Evolutionary conservation across 2,329 filamentous ascomycete genomes (phyloP), one percentile per base, ranked within the genome.

Genomic region (Elsinoe australis): DNA sequence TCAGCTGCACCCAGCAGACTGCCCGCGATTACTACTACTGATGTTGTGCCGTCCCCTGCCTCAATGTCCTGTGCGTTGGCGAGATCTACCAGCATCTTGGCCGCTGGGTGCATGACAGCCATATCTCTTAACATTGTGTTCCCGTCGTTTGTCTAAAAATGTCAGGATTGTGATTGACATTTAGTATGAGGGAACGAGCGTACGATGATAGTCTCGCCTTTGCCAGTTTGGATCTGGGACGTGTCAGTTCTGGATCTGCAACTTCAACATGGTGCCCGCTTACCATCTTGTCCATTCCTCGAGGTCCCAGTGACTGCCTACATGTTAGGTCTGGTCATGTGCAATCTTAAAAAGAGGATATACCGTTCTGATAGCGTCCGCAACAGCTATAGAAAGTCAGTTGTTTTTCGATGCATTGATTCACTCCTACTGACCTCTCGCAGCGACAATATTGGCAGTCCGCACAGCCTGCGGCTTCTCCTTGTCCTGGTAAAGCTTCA

Each of bases 81-180:
- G 54, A 98, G 79, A 68, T 98, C 89, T 62, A 98, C 92, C 58
- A 98, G 77, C 92, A 98, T 98, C 74, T 95, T 95, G 45, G 92
- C 92, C 41, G 94, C 94, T n/a, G 92, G 92, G 66, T 98, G 92
- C 84, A 98, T 88, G 57, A 98, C 92, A 56, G 87, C 85, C 92
- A 98, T 96, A 74, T 90, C 90, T 73, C 86, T 94, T 64, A 98
- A 73, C 90, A 98, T 98, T 50, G 92, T 98, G 73, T 94, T 94
- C 67, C 92, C 92, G 71, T 98, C 92, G 75, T 98, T 98, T 63
- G 92, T 98, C 70, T 73, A 55, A 53, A 53, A 52, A 19, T 53
- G 54, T 69, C 56, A 65, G 65, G 32, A n/a, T 14, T 2, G 18
- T 24, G 9, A 49, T 14, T 7, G 26, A 32, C n/a, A 9, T 14